Evolutionary conservation across 176 grass and related monocot species (phyloP), one percentile per base, ranked within the genome.

Genomic region (Musa troglodytarum): DNA sequence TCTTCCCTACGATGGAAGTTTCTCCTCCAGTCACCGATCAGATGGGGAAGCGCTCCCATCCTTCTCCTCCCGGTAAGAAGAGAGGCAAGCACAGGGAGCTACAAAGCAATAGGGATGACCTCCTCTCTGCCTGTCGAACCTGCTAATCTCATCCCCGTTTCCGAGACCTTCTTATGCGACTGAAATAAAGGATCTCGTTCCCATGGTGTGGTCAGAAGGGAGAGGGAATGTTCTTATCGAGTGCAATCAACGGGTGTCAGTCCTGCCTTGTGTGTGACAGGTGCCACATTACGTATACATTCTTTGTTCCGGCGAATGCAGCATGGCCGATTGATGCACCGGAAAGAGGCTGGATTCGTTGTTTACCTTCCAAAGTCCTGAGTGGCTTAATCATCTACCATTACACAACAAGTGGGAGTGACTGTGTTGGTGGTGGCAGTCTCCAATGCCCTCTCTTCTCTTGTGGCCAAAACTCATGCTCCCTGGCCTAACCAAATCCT

Each of bases 11-110:
- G 13, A 20, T 77, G 72, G 72, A 71, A 82, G 87, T 11, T 74
- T 78, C 80, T 63, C 84, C 78, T 77, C 52, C 77, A 58, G 65
- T 94, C 88, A 53, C 82, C 34, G 3, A 43, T 64, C 62, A 93
- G 72, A 68, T 89, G 88, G 25, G 72, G 23, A 28, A 99, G 82
- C 68, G 88, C 84, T 14, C 88, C 90, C 95, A 99, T 99, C 75
- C 80, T 73, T 68, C 55, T 34, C 74, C 77, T 34, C n/a, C 71
- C 49, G 22, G 75, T 61, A 49, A 59, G 24, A 56, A 66, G 10
- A 6, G 34, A 6, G 34, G 34, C 34, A 6, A 43, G 7, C 50
- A 16, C 7, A 16, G 28, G 34, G 58, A 19, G 8, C 11, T 28
- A 69, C 57, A 19, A 17, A 21, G 2, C 7, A 8, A 62, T 0